phyloP scores from a whole-genome alignment of 768 basidiomycete genomes.

The Scleroderma citrinum region DNA sequence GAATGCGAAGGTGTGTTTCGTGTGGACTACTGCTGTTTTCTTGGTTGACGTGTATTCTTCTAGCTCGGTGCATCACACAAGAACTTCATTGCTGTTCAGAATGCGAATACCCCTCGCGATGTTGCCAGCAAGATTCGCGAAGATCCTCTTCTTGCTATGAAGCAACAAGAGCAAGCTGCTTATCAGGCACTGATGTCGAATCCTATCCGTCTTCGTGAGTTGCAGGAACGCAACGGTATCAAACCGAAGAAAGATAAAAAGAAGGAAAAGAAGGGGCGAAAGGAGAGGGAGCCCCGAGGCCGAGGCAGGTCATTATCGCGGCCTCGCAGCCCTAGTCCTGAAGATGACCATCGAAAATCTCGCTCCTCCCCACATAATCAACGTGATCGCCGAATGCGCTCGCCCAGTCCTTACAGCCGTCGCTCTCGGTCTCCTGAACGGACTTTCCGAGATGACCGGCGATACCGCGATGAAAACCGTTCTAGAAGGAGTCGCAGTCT shows the following conservation, averaged over 20 bases:
- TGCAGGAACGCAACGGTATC: constrained; percentile 79
- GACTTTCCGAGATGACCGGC: constrained; percentile 15
- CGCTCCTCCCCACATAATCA: constrained; percentile 29
- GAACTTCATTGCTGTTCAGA: constrained; percentile 91
- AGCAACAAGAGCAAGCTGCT: constrained; percentile 94
- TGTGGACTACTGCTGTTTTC: constrained; percentile 4
- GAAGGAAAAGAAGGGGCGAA: constrained; percentile 48
- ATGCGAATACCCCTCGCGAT: constrained; percentile 86
- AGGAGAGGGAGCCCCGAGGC: constrained; percentile 27
- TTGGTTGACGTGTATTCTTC: constrained; percentile 4
- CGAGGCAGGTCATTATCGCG: constrained; percentile 21
- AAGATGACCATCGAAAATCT: constrained; percentile 17
- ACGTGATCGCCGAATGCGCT: constrained; percentile 29
- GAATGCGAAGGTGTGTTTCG: constrained; percentile 65
- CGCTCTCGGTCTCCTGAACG: constrained; percentile 44
- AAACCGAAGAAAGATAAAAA: constrained; percentile 70
- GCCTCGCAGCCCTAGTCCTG: constrained; percentile 30
- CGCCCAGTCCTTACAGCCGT: constrained; percentile 40
- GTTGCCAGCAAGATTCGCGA: constrained; percentile 92
- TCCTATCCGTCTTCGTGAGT: constrained; percentile 73
- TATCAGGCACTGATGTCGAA: constrained; percentile 83
- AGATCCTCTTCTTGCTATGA: constrained; percentile 95
- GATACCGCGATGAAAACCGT: constrained; percentile 12
- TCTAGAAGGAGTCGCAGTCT: constrained; percentile 24
- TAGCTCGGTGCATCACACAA: constrained; percentile 84